Evolutionary conservation across 169 alveolate genomes (phyloP), one percentile per base, ranked within the genome.

Genomic region (Eimeria maxima): DNA sequence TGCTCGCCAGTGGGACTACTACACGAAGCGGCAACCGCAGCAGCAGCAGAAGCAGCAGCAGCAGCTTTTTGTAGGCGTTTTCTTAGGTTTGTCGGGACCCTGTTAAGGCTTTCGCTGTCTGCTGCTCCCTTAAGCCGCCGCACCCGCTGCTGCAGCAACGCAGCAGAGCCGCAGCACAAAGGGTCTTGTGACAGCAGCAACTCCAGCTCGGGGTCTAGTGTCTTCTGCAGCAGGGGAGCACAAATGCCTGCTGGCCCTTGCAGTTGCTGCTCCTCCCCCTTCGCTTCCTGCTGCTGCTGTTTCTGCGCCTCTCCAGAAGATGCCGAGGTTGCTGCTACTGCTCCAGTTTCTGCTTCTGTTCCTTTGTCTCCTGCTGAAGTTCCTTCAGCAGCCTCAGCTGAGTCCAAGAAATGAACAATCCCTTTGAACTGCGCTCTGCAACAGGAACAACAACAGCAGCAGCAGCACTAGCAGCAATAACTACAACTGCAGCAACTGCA

Each of bases 41-140:
- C 14, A 27, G 38, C 44, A 27, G 76, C 76, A 67, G 76, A 42
- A 67, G 76, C 76, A 67, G 76, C 76, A 67, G 60, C 60, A 7
- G 60, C 60, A 53, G 60, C 60, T 53, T 53, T 53, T 53, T 53
- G 10, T 14, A 53, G 76, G 7, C 22, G 45, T 50, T 29, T 74
- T 27, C 84, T 74, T 20, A 74, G 84, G 55, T 74, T 74, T 22
- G 29, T 29, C 24, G 84, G 84, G 24, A 42, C 84, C 50, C 53
- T 22, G 27, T 24, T 18, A 10, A 74, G 45, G n/a, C 50, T 29
- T 27, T 33, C 16, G 8, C 24, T 24, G 6, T 42, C 84, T 42
- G 84, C 84, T 74, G 84, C 84, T 33, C 84, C 57, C 84, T 74
- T 27, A 45, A 74, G 45, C 7, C 84, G 84, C 53, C 84, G 84